A percentile compares a stretch with the other conserved stretches of the same genome.
These are phyloP conservation scores for Arthrocladium fulminans DNA, from an alignment of 2,329 filamentous ascomycete species.

Conservation along the genomic window DNA sequence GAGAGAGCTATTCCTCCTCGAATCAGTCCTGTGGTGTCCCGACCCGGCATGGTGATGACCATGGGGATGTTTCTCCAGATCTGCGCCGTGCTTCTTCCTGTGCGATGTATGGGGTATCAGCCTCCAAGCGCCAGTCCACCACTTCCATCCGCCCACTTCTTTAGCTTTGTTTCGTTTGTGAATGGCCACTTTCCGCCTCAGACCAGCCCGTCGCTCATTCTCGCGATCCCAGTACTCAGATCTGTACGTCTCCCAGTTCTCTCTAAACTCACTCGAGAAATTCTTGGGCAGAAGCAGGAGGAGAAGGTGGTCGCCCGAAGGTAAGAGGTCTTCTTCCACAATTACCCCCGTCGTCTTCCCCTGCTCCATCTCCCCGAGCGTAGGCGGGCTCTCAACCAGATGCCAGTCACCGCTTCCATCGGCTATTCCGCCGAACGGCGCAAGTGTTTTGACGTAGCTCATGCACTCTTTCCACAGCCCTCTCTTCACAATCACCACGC, in stretches of 20 bases:
- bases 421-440: conserved; percentile 55
- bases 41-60: conserved; percentile 16
- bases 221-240: conserved; percentile 95
- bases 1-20: conserved; percentile 1
- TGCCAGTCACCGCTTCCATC: conserved; percentile 55
- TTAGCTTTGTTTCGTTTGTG: conserved; percentile 57
- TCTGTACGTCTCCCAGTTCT: conserved; percentile 94
- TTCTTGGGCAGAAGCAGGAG: conserved; percentile 85
- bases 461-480: conserved; percentile 28
- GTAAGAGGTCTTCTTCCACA: conserved; percentile 81
- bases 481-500: conserved; percentile 79
- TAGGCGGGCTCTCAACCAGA: conserved; percentile 52
- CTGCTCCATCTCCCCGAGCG: conserved; percentile 35
- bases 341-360: conserved; percentile 44
- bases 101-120: conserved; percentile 25
- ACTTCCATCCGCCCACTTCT: conserved; percentile 64
- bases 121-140: conserved; percentile 69
- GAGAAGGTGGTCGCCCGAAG: conserved; percentile 86
- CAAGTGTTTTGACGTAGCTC: conserved; percentile 17
- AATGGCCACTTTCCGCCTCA: conserved; percentile 61
- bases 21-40: conserved; percentile 9
- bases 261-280: conserved; percentile 86
- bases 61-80: conserved; percentile 25
- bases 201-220: conserved; percentile 72
- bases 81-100: conserved; percentile 8